These are phyloP conservation scores for Suillus hirtellus DNA, from an alignment of 768 basidiomycete species.

Conservation along the genomic window DNA sequence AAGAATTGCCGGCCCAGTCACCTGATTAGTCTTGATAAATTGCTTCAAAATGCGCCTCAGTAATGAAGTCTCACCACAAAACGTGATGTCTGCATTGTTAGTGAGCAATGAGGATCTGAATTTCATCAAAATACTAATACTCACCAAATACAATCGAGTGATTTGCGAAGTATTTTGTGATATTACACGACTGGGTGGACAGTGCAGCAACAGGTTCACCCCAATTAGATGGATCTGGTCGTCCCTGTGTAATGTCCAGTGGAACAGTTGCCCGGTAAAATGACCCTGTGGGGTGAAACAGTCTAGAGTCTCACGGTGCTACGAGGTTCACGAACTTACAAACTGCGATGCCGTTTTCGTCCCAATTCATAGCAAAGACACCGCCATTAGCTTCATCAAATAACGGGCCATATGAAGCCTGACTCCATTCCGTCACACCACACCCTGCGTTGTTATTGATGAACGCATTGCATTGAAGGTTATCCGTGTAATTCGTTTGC, in stretches of 20 bases:
- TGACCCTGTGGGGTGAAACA: conserved; percentile 53
- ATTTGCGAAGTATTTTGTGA: conserved; percentile 57
- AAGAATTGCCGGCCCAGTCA: conserved; percentile 85
- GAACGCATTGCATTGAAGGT: conserved; percentile 55
- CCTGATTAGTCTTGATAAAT: conserved; percentile 39
- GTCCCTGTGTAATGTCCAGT: conserved; percentile 58
- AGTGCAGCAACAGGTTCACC: conserved; percentile 66
- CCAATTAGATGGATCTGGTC: conserved; percentile 69
- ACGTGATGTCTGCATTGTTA: conserved; percentile 64
- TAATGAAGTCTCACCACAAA: conserved; percentile 57
- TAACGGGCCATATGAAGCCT: conserved; percentile 78
- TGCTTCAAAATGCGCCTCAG: not conserved
- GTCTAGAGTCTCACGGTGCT: not conserved
- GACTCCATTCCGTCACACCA: conserved; percentile 75
- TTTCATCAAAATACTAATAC: conserved; percentile 34
- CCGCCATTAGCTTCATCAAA: conserved; percentile 83
- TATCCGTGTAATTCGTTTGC: conserved; percentile 49
- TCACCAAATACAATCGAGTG: conserved; percentile 77
- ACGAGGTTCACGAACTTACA: conserved; percentile 49
- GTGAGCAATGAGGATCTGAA: conserved; percentile 19
- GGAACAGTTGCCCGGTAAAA: conserved; percentile 82
- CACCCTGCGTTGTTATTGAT: conserved; percentile 70
- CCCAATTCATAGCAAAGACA: conserved; percentile 90
- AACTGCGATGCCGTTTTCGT: conserved; percentile 69
- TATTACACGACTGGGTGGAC: conserved; percentile 54